phyloP scores from a whole-genome alignment of 495 filamentous ascomycete genomes.

The Tuber umbilicatum region DNA sequence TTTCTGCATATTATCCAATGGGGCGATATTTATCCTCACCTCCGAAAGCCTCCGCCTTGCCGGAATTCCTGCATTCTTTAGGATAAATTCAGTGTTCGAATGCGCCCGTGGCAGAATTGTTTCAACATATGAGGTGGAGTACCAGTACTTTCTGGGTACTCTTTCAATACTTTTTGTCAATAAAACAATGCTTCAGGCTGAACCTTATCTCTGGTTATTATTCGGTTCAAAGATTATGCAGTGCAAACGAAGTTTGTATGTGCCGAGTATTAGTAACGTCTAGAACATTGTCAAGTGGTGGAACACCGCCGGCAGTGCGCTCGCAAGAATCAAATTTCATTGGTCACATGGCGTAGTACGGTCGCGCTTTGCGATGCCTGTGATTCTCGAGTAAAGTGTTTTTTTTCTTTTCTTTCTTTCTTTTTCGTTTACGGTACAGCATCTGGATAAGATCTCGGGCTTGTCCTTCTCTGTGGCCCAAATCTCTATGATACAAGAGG shows the following conservation, averaged over 20 bases:
- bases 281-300: neutral
- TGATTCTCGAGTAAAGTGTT: neutral
- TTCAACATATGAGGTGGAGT: neutral
- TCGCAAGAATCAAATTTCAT: constrained; percentile 1
- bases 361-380: neutral
- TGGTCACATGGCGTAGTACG: constrained; percentile 14
- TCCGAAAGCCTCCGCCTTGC: neutral
- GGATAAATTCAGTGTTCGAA: neutral
- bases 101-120: neutral
- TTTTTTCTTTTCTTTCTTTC: constrained; percentile 1
- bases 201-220: neutral
- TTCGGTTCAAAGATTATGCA: neutral
- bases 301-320: neutral
- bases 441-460: constrained; percentile 18
- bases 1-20: neutral
- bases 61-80: neutral
- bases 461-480: neutral
- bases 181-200: neutral
- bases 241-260: neutral
- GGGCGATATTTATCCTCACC: neutral
- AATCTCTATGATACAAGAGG: neutral
- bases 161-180: neutral
- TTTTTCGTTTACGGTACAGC: constrained; percentile 7
- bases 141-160: neutral
- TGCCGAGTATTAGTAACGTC: neutral